These are phyloP conservation scores for Eucalyptus sideroxylon DNA, from an alignment of 345 rosid genomes.

Conservation along the genomic window DNA sequence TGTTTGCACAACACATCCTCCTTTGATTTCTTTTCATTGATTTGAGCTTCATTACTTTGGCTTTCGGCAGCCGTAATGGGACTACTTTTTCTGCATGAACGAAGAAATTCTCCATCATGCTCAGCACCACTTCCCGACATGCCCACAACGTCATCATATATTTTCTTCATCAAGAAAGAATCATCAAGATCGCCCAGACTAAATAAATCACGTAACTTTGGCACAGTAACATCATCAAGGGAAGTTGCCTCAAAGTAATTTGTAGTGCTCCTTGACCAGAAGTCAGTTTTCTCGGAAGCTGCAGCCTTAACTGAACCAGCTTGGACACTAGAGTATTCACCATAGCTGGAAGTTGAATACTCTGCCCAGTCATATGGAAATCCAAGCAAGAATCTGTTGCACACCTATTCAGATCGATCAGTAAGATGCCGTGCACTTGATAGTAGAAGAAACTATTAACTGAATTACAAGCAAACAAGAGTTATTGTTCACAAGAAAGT, in stretches of 20 bases:
- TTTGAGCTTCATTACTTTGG: neutral
- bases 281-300: neutral
- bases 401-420: constrained; percentile 11
- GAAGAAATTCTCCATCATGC: neutral
- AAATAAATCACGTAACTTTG: constrained; percentile 15
- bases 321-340: neutral
- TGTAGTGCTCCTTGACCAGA: neutral
- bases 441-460: neutral
- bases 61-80: neutral
- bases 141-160: constrained; percentile 1
- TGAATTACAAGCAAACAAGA: neutral
- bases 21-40: neutral
- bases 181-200: neutral
- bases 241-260: neutral
- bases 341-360: neutral
- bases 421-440: neutral
- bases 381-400: constrained; percentile 31
- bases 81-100: neutral
- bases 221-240: constrained; percentile 12
- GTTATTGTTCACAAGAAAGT: neutral
- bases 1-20: neutral
- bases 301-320: neutral
- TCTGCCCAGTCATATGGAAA: constrained; percentile 42
- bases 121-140: neutral
- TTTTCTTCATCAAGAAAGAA: neutral